Evolutionary conservation across 352 stramenopile species (phyloP).

Genomic region (Phytopythium ostracodes): DNA sequence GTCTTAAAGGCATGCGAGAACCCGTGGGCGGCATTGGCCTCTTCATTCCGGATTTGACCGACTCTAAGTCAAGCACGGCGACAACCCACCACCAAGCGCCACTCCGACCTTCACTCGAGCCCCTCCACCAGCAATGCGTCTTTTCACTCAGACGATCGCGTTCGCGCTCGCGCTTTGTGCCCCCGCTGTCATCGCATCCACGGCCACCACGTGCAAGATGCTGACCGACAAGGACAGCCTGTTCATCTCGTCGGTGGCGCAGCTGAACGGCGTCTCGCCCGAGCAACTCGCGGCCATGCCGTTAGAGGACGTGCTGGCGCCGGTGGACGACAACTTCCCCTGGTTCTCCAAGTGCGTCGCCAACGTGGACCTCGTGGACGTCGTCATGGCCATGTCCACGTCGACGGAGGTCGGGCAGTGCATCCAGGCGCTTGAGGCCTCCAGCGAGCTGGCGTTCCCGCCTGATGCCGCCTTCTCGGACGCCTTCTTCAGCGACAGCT

Average conservation of each 20-base stretch:
- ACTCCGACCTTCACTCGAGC: not conserved
- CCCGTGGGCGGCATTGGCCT: not conserved
- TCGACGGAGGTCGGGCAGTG: not conserved
- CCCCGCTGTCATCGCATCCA: not conserved
- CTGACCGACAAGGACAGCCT: constrained; percentile 1
- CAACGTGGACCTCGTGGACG: constrained; percentile 1
- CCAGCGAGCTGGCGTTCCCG: not conserved
- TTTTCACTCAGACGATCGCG: constrained; percentile 4
- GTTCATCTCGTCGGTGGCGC: constrained; percentile 7
- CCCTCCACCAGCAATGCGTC: not conserved
- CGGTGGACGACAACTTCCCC: constrained; percentile 2
- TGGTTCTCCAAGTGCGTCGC: constrained; percentile 11
- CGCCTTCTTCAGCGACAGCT: constrained; percentile 1
- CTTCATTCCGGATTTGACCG: constrained; percentile 2
- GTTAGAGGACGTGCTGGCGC: constrained; percentile 1
- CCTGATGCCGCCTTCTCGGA: not conserved
- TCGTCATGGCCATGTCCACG: not conserved
- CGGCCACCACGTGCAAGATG: not conserved
- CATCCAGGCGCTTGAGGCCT: constrained; percentile 2
- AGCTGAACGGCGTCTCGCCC: constrained; percentile 4
- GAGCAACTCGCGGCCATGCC: constrained; percentile 2
- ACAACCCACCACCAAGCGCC: not conserved
- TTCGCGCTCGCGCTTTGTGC: constrained; percentile 3
- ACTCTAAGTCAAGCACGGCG: too few relatives aligned
- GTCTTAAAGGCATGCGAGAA: not conserved